Base-by-base conservation (phyloP, 2,329 filamentous ascomycete genomes). In the Calonectria pauciramosa region DNA sequence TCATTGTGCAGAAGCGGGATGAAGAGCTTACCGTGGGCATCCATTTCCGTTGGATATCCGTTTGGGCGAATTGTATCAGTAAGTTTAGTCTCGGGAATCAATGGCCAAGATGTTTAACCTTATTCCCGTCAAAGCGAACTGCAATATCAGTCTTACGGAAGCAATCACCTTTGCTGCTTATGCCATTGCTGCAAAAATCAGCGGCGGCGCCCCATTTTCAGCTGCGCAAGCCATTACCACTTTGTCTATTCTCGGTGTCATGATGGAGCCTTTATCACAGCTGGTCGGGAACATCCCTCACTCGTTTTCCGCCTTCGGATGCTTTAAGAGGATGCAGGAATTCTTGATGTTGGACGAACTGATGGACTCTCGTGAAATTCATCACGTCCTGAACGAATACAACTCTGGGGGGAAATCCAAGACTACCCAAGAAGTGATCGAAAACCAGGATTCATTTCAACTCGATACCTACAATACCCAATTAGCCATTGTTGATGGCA, bases 81-180 rank as follows among this genome's bases (percentile, higher is more conserved):
- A 75, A 49, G 81, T 75, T 36, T 1, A 8, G 23, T n/a, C 23
- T 20, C 16, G 3, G 10, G 7, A n/a, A 13, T 6, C 20, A 10
- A 49, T 20, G 23, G 26, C 30, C 13, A 20, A 30, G 10, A 16
- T 20, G 13, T 10, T 30, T 16, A 34, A 49, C 8, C 74, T 75
- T 13, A 75, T 14, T 13, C 0, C 13, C 16, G 2, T 34, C n/a
- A 34, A 36, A 82, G 81, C 75, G 60, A 83, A 83, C 59, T 80
- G 76, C 52, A 81, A 82, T 9, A 13, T 76, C 1, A 78, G 74
- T 38, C 70, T 83, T 32, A 81, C 81, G 2, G 81, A 83, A 28
- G 78, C 80, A 9, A 81, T 80, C 9, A 83, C 82, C 0, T 84
- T 84, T 52, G 82, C 81, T 4, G 80, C 82, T 4, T 84, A 82